Evolutionary conservation across 2,329 filamentous ascomycete species (phyloP).

Genomic region (Pseudogymnoascus sp.): DNA sequence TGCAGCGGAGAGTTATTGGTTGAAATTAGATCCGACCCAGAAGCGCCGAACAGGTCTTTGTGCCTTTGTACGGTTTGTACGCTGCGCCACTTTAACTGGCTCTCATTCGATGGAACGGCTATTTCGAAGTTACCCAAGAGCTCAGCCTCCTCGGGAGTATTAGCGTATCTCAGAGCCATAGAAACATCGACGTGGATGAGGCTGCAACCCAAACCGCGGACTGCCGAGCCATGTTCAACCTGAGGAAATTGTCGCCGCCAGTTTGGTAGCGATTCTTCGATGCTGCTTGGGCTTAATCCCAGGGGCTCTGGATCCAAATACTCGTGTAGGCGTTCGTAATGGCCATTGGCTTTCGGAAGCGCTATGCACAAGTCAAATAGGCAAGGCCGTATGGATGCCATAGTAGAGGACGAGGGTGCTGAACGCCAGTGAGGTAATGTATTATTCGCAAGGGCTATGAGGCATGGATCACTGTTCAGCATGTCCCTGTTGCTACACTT

Average conservation of each 20-base stretch:
- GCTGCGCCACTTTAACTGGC: slow-evolving; percentile 51
- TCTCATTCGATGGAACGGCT: slow-evolving; percentile 41
- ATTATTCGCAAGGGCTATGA: slow-evolving; percentile 51
- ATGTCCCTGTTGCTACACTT: slow-evolving; percentile 50
- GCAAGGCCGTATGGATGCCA: background rate
- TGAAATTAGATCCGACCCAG: slow-evolving; percentile 31
- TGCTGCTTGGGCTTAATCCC: background rate
- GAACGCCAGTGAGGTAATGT: slow-evolving; percentile 49
- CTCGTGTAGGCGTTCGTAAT: slow-evolving; percentile 34
- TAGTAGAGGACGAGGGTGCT: slow-evolving; percentile 40
- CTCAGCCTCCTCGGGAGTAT: slow-evolving; percentile 52
- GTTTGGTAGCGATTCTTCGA: slow-evolving; percentile 41
- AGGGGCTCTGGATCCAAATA: background rate
- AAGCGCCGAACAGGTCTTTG: slow-evolving; percentile 41
- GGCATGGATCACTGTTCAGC: slow-evolving; percentile 58
- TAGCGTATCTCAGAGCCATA: slow-evolving; percentile 49
- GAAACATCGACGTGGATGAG: slow-evolving; percentile 57
- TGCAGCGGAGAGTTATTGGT: slow-evolving; percentile 12
- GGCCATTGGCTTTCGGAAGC: slow-evolving; percentile 53
- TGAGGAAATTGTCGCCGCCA: slow-evolving; percentile 54
- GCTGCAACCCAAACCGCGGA: slow-evolving; percentile 46
- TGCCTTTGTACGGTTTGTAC: slow-evolving; percentile 52
- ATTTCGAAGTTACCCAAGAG: slow-evolving; percentile 54
- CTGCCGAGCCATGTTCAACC: slow-evolving; percentile 43
- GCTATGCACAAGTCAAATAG: slow-evolving; percentile 46